Percentiles rank a stretch among this genome's conserved stretches.
phyloP scores from a whole-genome alignment of 2,329 filamentous ascomycete species.

The Beauveria varroae region DNA sequence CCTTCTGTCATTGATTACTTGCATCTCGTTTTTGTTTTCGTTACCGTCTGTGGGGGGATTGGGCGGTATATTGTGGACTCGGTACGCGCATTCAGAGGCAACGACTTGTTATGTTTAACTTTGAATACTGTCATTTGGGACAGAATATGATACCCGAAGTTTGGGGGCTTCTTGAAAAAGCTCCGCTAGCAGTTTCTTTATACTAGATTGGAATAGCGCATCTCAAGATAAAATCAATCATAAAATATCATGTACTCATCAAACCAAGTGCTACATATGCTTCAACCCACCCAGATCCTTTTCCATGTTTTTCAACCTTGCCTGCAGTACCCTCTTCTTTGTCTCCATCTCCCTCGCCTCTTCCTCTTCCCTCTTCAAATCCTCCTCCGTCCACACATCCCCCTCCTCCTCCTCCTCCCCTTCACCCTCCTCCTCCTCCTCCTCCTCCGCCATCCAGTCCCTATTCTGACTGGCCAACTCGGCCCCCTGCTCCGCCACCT shows the following conservation, averaged over 20 bases:
- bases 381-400: slow-evolving; percentile 56
- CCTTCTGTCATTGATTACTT: no score
- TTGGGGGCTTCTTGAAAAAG: no score
- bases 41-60: no score
- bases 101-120: no score
- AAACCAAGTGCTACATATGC: slow-evolving; percentile 34
- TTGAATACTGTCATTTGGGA: no score
- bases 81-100: no score
- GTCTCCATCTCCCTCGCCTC: slow-evolving; percentile 50
- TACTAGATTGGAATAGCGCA: no score
- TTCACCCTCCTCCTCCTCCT: slow-evolving; percentile 47
- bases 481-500: slow-evolving; percentile 67
- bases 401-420: slow-evolving; percentile 31
- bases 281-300: slow-evolving; percentile 48
- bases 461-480: slow-evolving; percentile 68
- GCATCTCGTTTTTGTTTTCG: no score
- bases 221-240: not conserved
- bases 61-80: no score
- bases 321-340: slow-evolving; percentile 50
- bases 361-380: slow-evolving; percentile 61
- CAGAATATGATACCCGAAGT: no score
- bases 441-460: slow-evolving; percentile 48
- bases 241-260: not conserved
- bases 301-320: slow-evolving; percentile 45
- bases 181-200: no score